Evolutionary conservation across 352 stramenopile genomes (phyloP), one percentile per base, ranked within the genome.

Genomic region (Globisporangium viniferum): DNA sequence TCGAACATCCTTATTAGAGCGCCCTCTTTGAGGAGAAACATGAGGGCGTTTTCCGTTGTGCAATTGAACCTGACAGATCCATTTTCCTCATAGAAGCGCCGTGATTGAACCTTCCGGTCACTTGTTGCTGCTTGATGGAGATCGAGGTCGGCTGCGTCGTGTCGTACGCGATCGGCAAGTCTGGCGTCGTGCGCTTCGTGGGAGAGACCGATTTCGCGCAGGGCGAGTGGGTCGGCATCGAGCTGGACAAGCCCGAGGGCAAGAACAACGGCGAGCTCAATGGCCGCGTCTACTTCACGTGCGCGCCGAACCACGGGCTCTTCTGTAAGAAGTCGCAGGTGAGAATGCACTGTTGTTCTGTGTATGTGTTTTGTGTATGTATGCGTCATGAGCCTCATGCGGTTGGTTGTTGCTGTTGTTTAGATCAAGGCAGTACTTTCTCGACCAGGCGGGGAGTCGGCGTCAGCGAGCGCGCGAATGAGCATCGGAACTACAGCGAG

Each of bases 261-360:
- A 94, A 94, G 76, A 92, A 96, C 82, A 92, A 90, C 63, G 89
- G 89, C 63, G 82, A 91, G 71, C 73, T 96, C 57, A 92, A 92
- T 60, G 89, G 87, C 61, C 75, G 78, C 62, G 80, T 89, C 24
- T 96, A 96, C 77, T 96, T 96, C 69, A 79, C 67, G 2, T 95
- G 86, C 58, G 73, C 73, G 22, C 67, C 76, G n/a, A 86, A 91
- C 69, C 79, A 91, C 69, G 86, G 87, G 0, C 74, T 94, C 3
- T 95, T 95, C 64, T 80, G 91, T 36, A 91, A 89, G 73, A 81
- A 75, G 56, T 62, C 77, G 39, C 77, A 83, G 67, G 70, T 51
- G 44, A 51, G 44, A 51, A 24, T 8, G 24, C 1, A 5, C 6
- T 24, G 18, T 18, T 24, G 41, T 2, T 3, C 5, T 51, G 15